Evolutionary conservation across 1,284 basidiomycete species (phyloP).

Genomic region (Heterobasidion parviporum): DNA sequence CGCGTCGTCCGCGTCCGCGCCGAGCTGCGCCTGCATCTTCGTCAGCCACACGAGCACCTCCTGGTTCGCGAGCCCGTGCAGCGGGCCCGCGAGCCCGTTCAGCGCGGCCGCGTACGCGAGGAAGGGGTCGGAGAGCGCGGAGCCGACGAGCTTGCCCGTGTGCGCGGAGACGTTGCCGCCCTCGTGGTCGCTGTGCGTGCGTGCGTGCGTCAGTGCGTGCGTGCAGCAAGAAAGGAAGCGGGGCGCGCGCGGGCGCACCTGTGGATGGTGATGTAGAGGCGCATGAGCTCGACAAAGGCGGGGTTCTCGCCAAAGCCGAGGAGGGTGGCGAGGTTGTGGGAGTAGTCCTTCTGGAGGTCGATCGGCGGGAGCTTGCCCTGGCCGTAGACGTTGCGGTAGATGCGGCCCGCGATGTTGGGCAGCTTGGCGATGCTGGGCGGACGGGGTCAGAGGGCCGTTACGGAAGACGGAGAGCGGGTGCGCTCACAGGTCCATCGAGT

Average conservation of each 20-base stretch:
- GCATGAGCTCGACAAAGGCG: constrained; percentile 90
- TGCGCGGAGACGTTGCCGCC: constrained; percentile 99
- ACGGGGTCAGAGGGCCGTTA: constrained; percentile 3
- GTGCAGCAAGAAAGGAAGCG: background rate
- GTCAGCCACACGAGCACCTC: constrained; percentile 87
- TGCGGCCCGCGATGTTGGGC: constrained; percentile 94
- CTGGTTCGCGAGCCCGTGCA: constrained; percentile 96
- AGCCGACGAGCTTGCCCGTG: constrained; percentile 94
- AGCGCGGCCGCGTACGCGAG: constrained; percentile 89
- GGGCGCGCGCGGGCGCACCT: constrained; percentile 32
- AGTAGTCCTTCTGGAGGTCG: constrained; percentile 87
- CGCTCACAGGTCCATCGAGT: constrained; percentile 88
- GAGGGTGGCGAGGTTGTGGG: constrained; percentile 88
- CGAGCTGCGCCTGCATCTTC: constrained; percentile 84
- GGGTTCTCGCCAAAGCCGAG: constrained; percentile 90
- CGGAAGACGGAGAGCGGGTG: background rate
- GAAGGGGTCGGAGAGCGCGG: constrained; percentile 97
- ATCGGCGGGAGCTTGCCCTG: constrained; percentile 87
- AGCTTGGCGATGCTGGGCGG: constrained; percentile 82
- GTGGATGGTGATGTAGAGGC: constrained; percentile 98
- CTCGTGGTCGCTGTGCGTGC: constrained; percentile 76
- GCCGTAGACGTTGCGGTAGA: constrained; percentile 92
- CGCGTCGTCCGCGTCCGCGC: constrained; percentile 75
- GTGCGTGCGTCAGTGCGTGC: constrained; percentile 7
- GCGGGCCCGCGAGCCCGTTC: constrained; percentile 94